Percentiles rank a stretch among this genome's conserved stretches.
These are phyloP conservation scores for Epichloe sibirici DNA, from an alignment of 2,329 filamentous ascomycete species.

Conservation along the genomic window DNA sequence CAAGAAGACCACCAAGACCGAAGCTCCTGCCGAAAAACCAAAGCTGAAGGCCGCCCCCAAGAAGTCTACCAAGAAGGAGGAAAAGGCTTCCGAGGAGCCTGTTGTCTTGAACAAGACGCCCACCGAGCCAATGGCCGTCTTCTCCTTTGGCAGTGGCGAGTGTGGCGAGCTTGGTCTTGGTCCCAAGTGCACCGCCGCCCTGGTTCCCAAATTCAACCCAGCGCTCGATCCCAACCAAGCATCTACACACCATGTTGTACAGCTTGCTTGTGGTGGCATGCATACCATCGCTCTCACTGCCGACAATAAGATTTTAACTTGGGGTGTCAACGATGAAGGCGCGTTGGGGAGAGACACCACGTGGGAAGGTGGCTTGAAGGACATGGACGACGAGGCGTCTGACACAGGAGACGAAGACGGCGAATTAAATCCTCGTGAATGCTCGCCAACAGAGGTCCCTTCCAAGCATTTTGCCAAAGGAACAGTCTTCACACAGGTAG, in stretches of 20 bases:
- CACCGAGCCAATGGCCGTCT: slow-evolving; percentile 54
- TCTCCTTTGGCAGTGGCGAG: slow-evolving; percentile 68
- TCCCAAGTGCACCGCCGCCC: slow-evolving; percentile 30
- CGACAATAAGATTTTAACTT: slow-evolving; percentile 72
- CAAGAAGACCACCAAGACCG: slow-evolving; percentile 4
- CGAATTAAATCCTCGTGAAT: slow-evolving; percentile 60
- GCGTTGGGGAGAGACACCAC: slow-evolving; percentile 64
- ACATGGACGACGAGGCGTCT: slow-evolving; percentile 37
- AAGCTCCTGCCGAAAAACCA: slow-evolving; percentile 1
- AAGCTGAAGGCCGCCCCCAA: slow-evolving; percentile 3
- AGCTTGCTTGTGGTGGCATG: slow-evolving; percentile 71
- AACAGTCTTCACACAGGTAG: slow-evolving; percentile 51
- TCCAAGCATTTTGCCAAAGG: slow-evolving; percentile 46
- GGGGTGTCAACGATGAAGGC: slow-evolving; percentile 80
- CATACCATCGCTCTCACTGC: slow-evolving; percentile 65
- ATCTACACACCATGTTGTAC: slow-evolving; percentile 55
- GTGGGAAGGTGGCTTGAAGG: slow-evolving; percentile 52
- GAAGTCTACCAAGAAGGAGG: background rate
- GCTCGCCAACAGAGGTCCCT: slow-evolving; percentile 50
- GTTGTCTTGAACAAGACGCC: slow-evolving; percentile 28
- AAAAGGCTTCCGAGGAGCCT: slow-evolving; percentile 22
- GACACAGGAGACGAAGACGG: slow-evolving; percentile 49
- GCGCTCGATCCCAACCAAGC: slow-evolving; percentile 59
- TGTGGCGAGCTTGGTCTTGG: slow-evolving; percentile 78
- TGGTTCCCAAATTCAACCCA: slow-evolving; percentile 39